These are phyloP conservation scores for Phytophthora pisi DNA, from an alignment of 352 stramenopile species.

Conservation along the genomic window DNA sequence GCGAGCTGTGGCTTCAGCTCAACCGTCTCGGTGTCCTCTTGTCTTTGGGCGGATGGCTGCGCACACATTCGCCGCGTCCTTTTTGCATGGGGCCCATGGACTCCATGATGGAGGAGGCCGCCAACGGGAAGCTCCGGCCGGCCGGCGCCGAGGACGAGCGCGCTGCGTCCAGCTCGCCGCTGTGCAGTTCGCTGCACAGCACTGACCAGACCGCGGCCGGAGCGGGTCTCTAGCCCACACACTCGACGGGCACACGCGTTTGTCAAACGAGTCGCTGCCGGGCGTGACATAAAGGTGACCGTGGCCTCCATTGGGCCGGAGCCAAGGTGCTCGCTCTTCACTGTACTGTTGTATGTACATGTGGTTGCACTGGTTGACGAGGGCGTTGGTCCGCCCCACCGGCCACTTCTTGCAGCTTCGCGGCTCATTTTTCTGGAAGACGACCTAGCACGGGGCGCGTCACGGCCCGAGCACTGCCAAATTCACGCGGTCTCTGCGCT, in stretches of 20 bases:
- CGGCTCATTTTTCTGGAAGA: conserved; percentile 41
- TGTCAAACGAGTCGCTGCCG: conserved; percentile 22
- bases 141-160: conserved; percentile 7
- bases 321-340: not conserved
- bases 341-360: not conserved
- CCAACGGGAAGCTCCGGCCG: too few species aligned
- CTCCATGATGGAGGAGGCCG: too few species aligned
- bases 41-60: not conserved
- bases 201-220: conserved; percentile 22
- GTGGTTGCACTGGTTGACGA: not conserved
- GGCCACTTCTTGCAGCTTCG: conserved; percentile 24
- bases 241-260: conserved; percentile 16
- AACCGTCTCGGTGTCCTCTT: conserved; percentile 6
- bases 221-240: not conserved
- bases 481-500: conserved; percentile 34
- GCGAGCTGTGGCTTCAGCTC: conserved; percentile 15
- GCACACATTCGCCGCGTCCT: not conserved
- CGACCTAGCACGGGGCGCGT: conserved; percentile 14
- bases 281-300: conserved; percentile 32
- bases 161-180: conserved; percentile 31
- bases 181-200: conserved; percentile 35
- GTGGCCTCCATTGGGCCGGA: conserved; percentile 1
- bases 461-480: conserved; percentile 9
- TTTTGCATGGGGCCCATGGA: conserved; percentile 5
- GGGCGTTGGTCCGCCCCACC: conserved; percentile 23